Evolutionary conservation across 202 grass and related monocot species (phyloP), one percentile per base, ranked within the genome.

Genomic region (Bolboschoenoplectus hybrid): DNA sequence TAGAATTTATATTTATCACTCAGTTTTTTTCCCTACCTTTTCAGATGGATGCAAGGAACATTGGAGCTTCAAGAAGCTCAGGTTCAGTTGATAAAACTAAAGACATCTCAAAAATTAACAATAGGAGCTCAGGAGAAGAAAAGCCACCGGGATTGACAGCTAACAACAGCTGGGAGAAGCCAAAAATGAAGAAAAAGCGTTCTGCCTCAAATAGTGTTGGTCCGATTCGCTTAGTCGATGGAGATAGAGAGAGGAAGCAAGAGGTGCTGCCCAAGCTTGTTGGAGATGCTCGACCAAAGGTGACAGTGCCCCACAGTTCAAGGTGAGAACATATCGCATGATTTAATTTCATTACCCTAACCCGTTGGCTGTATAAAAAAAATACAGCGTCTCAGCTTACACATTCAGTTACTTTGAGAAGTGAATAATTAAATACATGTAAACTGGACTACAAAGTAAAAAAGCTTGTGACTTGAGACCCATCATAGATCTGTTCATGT

Each of bases 161-260:
- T 82, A 82, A 68, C 60, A 90, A 97, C 84, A 86, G 91, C 68
- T 94, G 92, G 95, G 91, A 94, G 66, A 97, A 94, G 74, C 92
- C 89, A 53, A 97, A 91, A 73, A 80, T 95, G 85, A 97, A 93
- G 89, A 97, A 93, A 89, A 97, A 89, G 10, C 93, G 95, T 46
- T 95, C 95, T 89, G 64, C 88, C 56, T 89, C 92, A 67, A 67
- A 13, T 34, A 44, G 78, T 89, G 84, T 85, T 82, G 85, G 74
- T 92, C 89, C 81, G 80, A 80, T 58, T 70, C 81, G 91, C 20
- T 90, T 78, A 50, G 10, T 45, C 34, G 91, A 97, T 91, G 83
- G 64, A 85, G 91, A 97, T 36, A 68, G 88, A 47, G 93, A 93
- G 81, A 85, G 80, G 61, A 97, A 95, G 81, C 91, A 89, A 91